phyloP scores from a whole-genome alignment of 805 yeast genomes.

The Saccharomycopsis microspora region DNA sequence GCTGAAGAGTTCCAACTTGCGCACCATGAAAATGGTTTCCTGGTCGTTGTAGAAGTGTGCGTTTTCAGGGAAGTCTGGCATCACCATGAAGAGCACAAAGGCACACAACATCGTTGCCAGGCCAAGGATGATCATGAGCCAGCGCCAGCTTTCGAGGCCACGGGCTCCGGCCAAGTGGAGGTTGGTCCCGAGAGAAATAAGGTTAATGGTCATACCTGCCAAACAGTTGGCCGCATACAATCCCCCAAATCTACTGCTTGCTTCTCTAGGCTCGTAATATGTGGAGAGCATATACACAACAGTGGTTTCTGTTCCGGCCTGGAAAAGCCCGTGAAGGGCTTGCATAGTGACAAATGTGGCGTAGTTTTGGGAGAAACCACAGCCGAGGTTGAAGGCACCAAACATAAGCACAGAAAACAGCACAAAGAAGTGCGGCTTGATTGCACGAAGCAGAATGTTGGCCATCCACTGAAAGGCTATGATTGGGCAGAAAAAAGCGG shows the following conservation, averaged over 20 bases:
- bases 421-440: constrained; percentile 57
- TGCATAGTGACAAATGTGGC: constrained; percentile 51
- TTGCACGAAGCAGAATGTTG: constrained; percentile 44
- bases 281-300: constrained; percentile 57
- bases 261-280: constrained; percentile 54
- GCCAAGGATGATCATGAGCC: constrained; percentile 34
- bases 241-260: constrained; percentile 56
- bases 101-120: constrained; percentile 22
- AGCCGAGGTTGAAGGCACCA: constrained; percentile 53
- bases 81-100: constrained; percentile 30
- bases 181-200: constrained; percentile 39
- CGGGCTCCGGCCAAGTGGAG: constrained; percentile 37
- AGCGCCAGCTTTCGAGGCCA: constrained; percentile 12
- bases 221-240: constrained; percentile 56
- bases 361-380: constrained; percentile 50
- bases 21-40: constrained; percentile 42
- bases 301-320: constrained; percentile 66
- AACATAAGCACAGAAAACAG: constrained; percentile 45
- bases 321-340: constrained; percentile 53
- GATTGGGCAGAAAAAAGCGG: constrained; percentile 64
- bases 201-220: constrained; percentile 72
- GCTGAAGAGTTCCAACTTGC: constrained; percentile 45
- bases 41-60: constrained; percentile 38
- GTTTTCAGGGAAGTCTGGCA: constrained; percentile 69
- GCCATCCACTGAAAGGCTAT: constrained; percentile 46